Base-by-base conservation (phyloP, 768 basidiomycete genomes). In the Dioszegia crocea region DNA sequence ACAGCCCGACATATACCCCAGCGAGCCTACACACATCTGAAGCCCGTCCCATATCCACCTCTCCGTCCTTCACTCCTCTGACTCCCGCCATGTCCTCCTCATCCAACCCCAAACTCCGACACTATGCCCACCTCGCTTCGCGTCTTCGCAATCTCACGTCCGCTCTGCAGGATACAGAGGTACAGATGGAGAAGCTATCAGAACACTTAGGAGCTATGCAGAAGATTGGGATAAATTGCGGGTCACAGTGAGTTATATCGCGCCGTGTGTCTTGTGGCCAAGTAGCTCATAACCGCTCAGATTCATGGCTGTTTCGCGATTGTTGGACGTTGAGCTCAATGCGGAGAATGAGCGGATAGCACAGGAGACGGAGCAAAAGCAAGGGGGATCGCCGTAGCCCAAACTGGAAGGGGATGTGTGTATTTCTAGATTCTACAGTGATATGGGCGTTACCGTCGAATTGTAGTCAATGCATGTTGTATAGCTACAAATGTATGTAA, bases 131-230 rank as follows among this genome's bases (percentile, higher is more conserved):
- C 70, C 82, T 92, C 2, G 82, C 88, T 3, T 80, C 82, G 47
- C 86, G 84, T 46, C 75, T 92, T 2, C 83, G 83, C 27, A 80
- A 85, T 48, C 84, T 91, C 76, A 84, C 85, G 49, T 78, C 83
- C 19, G 84, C 86, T 0, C 81, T 91, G 48, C 80, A 81, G 24
- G 86, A 84, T 64, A 88, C 89, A 0, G 86, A 88, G 36, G 85
- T 85, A 65, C 80, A 90, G 23, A 86, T 88, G 76, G 88, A 86
- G 70, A 83, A 84, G 54, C 81, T 91, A 64, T 84, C 88, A 62
- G 81, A 83, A 44, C 88, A 89, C 78, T 76, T 91, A 53, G 83
- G 86, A 57, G 84, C 87, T 16, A 90, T 91, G 88, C 79, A 84
- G 55, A 84, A 83, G 29, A 84, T 92, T 62, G 86, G 88, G 14